Base-by-base conservation (phyloP, 495 filamentous ascomycete species). In the Lichina pygmaea region DNA sequence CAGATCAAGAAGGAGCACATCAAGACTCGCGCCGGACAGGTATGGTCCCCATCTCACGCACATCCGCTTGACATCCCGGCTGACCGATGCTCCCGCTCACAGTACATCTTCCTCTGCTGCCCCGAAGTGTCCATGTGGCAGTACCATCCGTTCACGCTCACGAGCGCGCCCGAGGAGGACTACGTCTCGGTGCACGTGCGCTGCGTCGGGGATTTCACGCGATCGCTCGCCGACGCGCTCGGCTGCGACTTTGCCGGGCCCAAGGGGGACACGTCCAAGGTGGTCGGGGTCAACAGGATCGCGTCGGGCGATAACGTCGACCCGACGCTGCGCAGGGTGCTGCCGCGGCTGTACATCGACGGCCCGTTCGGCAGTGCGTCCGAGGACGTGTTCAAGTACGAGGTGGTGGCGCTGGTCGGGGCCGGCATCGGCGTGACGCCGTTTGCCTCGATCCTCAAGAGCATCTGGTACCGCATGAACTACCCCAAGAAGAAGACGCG, bases 121-220 rank as follows among this genome's bases (percentile, higher is more conserved):
- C 89, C 89, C 3, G 72, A 78, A 6, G 76, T 99, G 41, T 91
- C 81, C 44, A 70, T 64, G 47, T 75, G 78, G 50, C 86, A 99
- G 64, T 99, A 89, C 86, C 89, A 95, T 60, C 89, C 89, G 10
- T 99, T 95, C 59, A 99, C 89, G 55, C 95, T 99, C 62, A 99
- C 89, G 9, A 95, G 86, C 44, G 94, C 89, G 59, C 89, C 91
- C 17, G 82, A 81, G 53, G 89, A 99, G 51, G 75, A 78, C 6
- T 93, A 97, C 59, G 70, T 95, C 54, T 89, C 81, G 44, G 70
- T 97, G 30, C 89, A 97, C 57, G 73, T 97, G 49, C 80, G 86
- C 42, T 89, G 94, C 66, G 85, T 95, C 8, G 89, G 89, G 46
- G 89, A 97, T 58, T 97, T 91, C 60, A 97, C 91, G 12, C 73